phyloP scores from a whole-genome alignment of 306 rosid genomes.

The Inga oerstediana region DNA sequence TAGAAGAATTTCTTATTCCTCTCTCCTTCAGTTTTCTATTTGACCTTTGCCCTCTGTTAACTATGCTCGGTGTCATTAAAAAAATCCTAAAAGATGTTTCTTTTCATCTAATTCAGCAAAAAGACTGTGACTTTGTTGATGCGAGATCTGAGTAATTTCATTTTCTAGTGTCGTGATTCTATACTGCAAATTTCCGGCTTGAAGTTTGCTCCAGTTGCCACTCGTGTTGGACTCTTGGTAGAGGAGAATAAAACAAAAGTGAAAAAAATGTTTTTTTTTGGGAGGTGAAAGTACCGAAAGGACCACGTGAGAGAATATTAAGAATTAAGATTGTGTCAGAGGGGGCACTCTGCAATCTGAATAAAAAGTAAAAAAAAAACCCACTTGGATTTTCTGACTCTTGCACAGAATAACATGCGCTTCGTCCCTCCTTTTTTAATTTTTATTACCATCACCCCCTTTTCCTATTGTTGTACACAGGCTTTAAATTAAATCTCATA shows the following conservation, averaged over 20 bases:
- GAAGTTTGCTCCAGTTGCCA: background rate
- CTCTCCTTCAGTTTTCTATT: background rate
- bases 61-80: background rate
- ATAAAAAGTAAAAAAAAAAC: background rate
- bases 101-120: background rate
- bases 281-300: background rate
- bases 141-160: background rate
- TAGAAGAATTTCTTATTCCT: background rate
- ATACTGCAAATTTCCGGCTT: background rate
- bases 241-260: background rate
- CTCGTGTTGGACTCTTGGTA: background rate
- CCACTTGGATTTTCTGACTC: conserved; percentile 45
- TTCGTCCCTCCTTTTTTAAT: background rate
- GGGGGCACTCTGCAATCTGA: background rate
- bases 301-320: background rate
- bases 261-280: background rate
- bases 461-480: no score
- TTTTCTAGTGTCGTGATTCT: background rate
- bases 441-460: no score
- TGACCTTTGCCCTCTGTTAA: no score
- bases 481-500: no score
- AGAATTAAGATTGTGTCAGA: background rate
- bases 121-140: background rate
- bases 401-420: background rate
- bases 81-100: background rate